Conservation (phyloP, 148 eudicot species). For the Mesembryanthemum crystallinum region DNA sequence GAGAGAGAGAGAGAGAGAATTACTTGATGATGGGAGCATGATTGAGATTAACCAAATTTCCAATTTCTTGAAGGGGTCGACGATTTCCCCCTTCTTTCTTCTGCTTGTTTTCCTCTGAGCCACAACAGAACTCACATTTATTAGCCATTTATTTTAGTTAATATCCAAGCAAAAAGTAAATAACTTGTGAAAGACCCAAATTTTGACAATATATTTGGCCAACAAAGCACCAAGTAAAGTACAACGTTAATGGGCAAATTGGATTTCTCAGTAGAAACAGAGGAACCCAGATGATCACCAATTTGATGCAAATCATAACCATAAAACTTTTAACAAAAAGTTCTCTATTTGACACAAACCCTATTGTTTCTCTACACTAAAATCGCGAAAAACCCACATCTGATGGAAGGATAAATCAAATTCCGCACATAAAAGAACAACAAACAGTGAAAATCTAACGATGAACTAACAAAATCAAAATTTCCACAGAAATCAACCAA, state of each 20-base stretch:
- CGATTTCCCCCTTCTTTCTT: slow-evolving; percentile 64
- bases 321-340: too few relatives aligned
- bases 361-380: background rate
- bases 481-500: background rate
- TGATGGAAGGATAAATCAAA: background rate
- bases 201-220: background rate
- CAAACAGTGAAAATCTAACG: background rate
- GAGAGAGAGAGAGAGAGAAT: background rate
- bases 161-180: background rate
- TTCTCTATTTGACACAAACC: too few relatives aligned
- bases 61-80: slow-evolving; percentile 64
- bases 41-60: slow-evolving; percentile 46
- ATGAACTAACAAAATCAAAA: background rate
- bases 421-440: too few relatives aligned
- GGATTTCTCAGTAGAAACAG: background rate
- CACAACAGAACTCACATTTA: background rate
- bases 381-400: background rate
- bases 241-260: too few relatives aligned
- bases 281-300: background rate
- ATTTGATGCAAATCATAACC: background rate
- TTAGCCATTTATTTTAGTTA: background rate
- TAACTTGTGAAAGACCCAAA: too few relatives aligned
- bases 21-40: slow-evolving; percentile 52
- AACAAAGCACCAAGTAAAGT: too few relatives aligned
- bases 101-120: slow-evolving; percentile 45